Conservation (phyloP, 768 basidiomycete species). For the Macrocybe gigantea region DNA sequence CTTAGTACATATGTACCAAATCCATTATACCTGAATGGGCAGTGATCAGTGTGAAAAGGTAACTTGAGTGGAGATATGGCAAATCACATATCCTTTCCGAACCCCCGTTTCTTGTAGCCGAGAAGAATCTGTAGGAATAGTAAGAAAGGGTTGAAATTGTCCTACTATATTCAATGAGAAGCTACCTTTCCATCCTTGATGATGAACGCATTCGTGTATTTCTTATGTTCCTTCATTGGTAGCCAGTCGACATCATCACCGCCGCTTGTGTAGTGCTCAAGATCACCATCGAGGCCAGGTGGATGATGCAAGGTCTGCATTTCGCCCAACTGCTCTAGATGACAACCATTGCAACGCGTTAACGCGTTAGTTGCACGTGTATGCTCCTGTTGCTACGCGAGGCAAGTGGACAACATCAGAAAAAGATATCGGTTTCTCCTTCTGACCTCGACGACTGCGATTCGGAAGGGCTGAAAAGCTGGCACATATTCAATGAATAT, state of each 20-base stretch:
- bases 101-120: slow-evolving; percentile 76
- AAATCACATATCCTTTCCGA: slow-evolving; percentile 57
- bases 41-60: not conserved
- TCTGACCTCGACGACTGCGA: no score
- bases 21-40: slow-evolving; percentile 64
- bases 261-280: slow-evolving; percentile 23
- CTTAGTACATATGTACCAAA: slow-evolving; percentile 44
- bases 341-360: not conserved
- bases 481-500: no score
- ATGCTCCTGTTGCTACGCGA: no score
- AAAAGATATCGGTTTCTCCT: no score
- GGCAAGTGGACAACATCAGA: no score
- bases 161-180: not conserved
- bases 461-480: not conserved
- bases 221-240: slow-evolving; percentile 29
- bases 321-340: not conserved
- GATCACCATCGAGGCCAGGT: slow-evolving; percentile 36
- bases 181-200: slow-evolving; percentile 44
- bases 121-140: slow-evolving; percentile 49
- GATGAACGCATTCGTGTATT: slow-evolving; percentile 72
- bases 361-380: no score
- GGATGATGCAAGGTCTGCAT: slow-evolving; percentile 15
- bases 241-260: slow-evolving; percentile 46
- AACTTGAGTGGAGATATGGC: not conserved
- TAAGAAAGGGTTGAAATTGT: slow-evolving; percentile 1